Evolutionary conservation across 257 asterid genomes (phyloP).

Genomic region (Solanum etuberosum): DNA sequence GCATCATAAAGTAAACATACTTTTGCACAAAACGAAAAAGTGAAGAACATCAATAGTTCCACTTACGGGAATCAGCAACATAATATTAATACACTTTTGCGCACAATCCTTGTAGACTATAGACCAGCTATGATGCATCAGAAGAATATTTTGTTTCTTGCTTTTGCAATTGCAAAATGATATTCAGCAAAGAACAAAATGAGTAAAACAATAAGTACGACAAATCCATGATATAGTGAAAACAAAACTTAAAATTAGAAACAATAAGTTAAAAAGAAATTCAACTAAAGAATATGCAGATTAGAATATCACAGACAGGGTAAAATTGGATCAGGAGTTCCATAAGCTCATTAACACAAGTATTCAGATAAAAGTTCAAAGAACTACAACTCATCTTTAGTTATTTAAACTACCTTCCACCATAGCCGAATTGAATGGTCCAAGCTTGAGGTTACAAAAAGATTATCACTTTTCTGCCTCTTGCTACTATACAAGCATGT

Average conservation of each 20-base stretch:
- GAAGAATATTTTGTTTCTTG: background rate
- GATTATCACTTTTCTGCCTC: conserved; percentile 26
- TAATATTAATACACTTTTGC: background rate
- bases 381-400: background rate
- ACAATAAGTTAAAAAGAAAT: background rate
- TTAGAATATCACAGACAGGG: background rate
- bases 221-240: background rate
- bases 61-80: background rate
- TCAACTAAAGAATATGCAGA: background rate
- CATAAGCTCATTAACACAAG: background rate
- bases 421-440: conserved; percentile 72
- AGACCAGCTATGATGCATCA: background rate
- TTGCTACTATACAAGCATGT: conserved; percentile 17
- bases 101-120: background rate
- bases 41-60: background rate
- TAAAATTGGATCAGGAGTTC: background rate
- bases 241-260: background rate
- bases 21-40: background rate
- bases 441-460: conserved; percentile 64
- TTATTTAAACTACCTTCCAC: conserved; percentile 46
- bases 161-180: background rate
- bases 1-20: background rate
- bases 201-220: background rate
- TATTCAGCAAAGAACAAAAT: background rate
- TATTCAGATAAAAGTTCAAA: background rate